Conservation (phyloP, 164 flowering plant species). For the Aristolochia contorta region DNA sequence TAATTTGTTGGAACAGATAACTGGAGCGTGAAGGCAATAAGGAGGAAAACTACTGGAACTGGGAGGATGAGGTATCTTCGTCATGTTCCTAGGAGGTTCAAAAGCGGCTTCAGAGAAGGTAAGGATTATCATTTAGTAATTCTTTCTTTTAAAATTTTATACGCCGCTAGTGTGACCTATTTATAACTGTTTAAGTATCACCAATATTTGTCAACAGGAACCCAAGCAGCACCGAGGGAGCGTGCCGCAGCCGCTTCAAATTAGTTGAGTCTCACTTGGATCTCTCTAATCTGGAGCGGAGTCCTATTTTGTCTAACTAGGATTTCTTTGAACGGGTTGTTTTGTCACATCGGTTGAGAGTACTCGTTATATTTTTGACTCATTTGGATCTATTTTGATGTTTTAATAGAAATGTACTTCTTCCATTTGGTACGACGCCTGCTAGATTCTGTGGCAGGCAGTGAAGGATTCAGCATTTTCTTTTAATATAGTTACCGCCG, state of each 20-base stretch:
- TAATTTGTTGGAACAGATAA: slow-evolving; percentile 24
- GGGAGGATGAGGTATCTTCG: slow-evolving; percentile 65
- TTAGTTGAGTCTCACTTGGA: not conserved
- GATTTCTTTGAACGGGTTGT: no score
- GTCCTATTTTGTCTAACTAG: no score
- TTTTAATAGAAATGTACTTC: no score
- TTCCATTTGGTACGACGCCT: no score
- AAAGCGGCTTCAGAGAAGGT: slow-evolving; percentile 64
- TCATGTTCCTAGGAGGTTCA: slow-evolving; percentile 47
- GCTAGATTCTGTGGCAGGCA: no score
- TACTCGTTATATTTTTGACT: no score
- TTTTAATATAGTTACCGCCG: no score
- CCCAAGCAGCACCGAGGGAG: slow-evolving; percentile 52
- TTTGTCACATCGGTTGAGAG: no score
- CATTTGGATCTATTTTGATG: no score
- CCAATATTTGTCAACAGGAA: slow-evolving; percentile 24
- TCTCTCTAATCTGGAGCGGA: not conserved
- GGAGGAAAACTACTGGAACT: slow-evolving; percentile 64
- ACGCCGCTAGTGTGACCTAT: not conserved
- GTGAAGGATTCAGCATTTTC: no score
- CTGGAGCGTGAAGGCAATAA: slow-evolving; percentile 62
- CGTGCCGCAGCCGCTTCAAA: slow-evolving; percentile 25
- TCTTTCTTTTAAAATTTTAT: not conserved
- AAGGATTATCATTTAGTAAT: not conserved
- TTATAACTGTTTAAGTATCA: not conserved